Evolutionary conservation across 306 rosid genomes (phyloP).

Genomic region (Castanospermum australe): DNA sequence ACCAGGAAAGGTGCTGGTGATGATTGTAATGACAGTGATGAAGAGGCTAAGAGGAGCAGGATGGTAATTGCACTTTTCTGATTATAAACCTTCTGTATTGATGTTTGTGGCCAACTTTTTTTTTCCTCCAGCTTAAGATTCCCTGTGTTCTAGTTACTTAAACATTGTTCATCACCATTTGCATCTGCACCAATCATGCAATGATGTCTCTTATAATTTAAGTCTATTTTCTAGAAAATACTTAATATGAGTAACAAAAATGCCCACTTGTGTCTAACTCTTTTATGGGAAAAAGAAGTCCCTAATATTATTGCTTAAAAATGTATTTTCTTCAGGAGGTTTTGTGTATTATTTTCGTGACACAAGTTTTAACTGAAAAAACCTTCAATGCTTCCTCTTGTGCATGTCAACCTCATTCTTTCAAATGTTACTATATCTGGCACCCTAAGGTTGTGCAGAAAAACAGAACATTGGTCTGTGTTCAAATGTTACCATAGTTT

Average conservation of each 20-base stretch:
- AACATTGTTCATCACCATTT: neutral
- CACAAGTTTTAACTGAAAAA: neutral
- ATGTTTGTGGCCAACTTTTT: neutral
- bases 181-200: neutral
- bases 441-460: neutral
- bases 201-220: neutral
- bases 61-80: conserved; percentile 65
- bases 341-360: neutral
- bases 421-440: neutral
- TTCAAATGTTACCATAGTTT: neutral
- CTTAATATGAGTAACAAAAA: neutral
- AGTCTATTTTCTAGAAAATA: neutral
- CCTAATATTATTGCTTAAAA: neutral
- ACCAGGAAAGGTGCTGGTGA: conserved; percentile 79
- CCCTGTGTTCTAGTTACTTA: neutral
- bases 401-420: neutral
- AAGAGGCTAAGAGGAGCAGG: conserved; percentile 82
- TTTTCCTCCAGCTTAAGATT: neutral
- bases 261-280: neutral
- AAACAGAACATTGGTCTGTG: neutral
- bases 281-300: neutral
- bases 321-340: neutral
- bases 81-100: no score
- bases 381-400: neutral
- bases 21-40: conserved; percentile 78